Base-by-base conservation (phyloP, 306 rosid genomes). In the Dryas octopetala region DNA sequence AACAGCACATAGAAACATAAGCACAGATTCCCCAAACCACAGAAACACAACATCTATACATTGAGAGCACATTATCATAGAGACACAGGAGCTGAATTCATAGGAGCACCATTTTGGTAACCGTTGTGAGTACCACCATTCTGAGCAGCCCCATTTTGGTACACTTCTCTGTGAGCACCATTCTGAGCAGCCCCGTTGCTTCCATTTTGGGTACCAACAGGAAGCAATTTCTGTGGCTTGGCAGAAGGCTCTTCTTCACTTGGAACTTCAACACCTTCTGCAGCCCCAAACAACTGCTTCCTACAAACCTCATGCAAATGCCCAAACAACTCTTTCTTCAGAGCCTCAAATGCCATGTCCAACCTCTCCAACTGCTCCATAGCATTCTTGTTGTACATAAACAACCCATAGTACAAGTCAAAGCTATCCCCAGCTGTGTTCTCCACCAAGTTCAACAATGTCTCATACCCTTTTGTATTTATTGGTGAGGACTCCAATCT, bases 341-440 rank as follows among this genome's bases (percentile, higher is more conserved):
- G 60, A 28, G 17, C 60, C 74, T 76, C 80, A 11, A 76, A 76
- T 12, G 68, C 68, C 60, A 58, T 57, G 16, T 76, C 80, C 74
- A 76, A 17, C 61, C 74, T 67, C 74, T 76, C 74, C 32, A 67
- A 16, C 66, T 66, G 74, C 59, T 68, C 68, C 68, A 76, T 66
- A n/a, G 74, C 80, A 32, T 67, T 76, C 59, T 76, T 67, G 48
- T 76, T 76, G 40, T 68, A 76, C 68, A 76, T 76, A 47, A 76
- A 76, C 68, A 76, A 43, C 5, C 74, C 68, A 32, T 67, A 67
- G 19, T 76, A 76, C 61, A 76, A 32, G 17, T 76, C 80, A 47
- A 76, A 76, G 68, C 74, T 76, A 17, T 76, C 80, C 11, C 74
- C 68, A 9, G 61, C 47, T 7, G 80, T 76, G 11, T 76, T 67